These are phyloP conservation scores for Gynandropsis gynandra DNA, from an alignment of 345 rosid species.

Conservation along the genomic window DNA sequence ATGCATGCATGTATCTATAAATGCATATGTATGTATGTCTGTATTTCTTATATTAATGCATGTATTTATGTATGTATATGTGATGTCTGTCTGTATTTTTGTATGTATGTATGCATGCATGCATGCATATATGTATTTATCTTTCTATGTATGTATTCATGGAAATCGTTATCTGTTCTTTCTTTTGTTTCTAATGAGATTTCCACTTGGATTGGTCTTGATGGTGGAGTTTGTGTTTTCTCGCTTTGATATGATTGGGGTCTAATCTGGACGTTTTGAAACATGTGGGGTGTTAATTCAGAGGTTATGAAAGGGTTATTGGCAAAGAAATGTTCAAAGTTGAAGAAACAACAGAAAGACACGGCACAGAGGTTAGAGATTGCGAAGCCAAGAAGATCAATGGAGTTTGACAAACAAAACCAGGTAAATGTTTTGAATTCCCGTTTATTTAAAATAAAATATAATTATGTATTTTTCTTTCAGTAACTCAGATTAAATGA, in stretches of 20 bases:
- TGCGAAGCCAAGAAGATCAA: constrained; percentile 28
- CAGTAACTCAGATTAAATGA: neutral
- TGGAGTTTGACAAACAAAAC: constrained; percentile 30
- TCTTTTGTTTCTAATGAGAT: neutral
- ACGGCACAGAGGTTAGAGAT: constrained; percentile 25
- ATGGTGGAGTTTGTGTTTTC: no score
- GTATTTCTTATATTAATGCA: no score
- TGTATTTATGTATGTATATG: no score
- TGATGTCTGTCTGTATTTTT: no score
- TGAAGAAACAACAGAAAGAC: constrained; percentile 32
- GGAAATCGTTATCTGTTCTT: no score
- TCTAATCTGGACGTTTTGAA: constrained; percentile 15
- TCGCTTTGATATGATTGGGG: neutral
- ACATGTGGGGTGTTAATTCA: constrained; percentile 19
- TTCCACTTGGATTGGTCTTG: no score
- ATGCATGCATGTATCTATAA: neutral
- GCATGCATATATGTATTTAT: no score
- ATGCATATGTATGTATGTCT: no score
- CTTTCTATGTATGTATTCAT: neutral
- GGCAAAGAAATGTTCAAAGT: constrained; percentile 67
- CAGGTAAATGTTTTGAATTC: constrained; percentile 37
- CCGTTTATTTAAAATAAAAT: neutral
- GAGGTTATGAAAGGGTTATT: constrained; percentile 80
- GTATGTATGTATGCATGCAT: neutral
- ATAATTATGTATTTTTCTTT: neutral